Percentiles rank a stretch among this genome's conserved stretches.
Conservation (phyloP, 129 eudicot species). For the Flaveria ramosissima region DNA sequence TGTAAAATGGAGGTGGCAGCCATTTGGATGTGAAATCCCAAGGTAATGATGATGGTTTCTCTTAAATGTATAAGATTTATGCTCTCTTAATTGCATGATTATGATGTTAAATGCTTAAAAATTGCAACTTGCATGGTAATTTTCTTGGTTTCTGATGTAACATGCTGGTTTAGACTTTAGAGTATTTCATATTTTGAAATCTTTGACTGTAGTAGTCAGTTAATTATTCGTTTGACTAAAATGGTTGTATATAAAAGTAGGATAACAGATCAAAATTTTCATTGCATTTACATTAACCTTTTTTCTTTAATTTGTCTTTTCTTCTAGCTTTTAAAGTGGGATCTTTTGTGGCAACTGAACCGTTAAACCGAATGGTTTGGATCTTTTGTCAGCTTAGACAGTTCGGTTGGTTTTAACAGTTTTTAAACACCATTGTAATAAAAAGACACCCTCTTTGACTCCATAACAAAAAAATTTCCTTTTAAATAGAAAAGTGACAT, state of each 20-base stretch:
- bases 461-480: not conserved
- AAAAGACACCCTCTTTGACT: not conserved
- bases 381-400: not conserved
- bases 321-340: not conserved
- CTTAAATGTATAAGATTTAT: not conserved
- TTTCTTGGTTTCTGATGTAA: not conserved
- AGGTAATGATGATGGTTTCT: conserved; percentile 50
- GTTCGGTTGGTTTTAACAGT: not conserved
- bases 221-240: conserved; percentile 16
- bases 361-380: not conserved
- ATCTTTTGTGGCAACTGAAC: not conserved
- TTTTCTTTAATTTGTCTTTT: not conserved
- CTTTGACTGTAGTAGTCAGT: conserved; percentile 12
- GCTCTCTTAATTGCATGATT: conserved; percentile 16
- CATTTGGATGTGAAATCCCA: conserved; percentile 79
- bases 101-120: conserved; percentile 14
- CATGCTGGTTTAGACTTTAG: not conserved
- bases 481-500: not conserved
- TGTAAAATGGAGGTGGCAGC: conserved; percentile 96
- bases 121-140: conserved; percentile 12
- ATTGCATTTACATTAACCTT: not conserved
- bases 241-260: not conserved
- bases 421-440: not conserved
- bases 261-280: not conserved
- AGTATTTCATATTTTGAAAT: not conserved